These are phyloP conservation scores for Mimosa pudica DNA, from an alignment of 306 rosid genomes.

Conservation along the genomic window DNA sequence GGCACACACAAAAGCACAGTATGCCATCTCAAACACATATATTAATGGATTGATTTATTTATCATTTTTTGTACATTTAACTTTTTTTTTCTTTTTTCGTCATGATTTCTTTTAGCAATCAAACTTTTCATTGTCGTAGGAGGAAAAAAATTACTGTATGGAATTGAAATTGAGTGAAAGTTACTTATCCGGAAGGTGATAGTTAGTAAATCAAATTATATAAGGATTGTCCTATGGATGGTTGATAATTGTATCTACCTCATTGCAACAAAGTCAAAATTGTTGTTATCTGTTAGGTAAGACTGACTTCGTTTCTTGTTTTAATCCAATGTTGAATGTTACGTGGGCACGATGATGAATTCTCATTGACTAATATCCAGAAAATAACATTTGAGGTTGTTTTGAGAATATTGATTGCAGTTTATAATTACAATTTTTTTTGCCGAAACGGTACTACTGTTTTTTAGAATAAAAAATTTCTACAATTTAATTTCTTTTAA, in stretches of 20 bases:
- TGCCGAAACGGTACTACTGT: too few relatives aligned
- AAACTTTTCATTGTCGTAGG: too few relatives aligned
- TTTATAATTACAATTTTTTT: not conserved
- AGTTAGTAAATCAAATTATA: constrained; percentile 23
- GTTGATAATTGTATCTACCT: constrained; percentile 5
- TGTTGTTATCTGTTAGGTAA: constrained; percentile 48
- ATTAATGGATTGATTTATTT: too few relatives aligned
- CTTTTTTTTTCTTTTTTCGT: too few relatives aligned
- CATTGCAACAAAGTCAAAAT: constrained; percentile 37
- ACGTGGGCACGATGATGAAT: not conserved
- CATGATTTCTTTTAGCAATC: too few relatives aligned
- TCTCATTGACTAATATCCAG: not conserved
- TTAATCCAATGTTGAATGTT: not conserved
- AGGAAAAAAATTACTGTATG: too few relatives aligned
- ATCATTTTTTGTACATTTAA: too few relatives aligned
- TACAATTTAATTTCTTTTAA: too few relatives aligned
- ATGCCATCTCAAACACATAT: not conserved
- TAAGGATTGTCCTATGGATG: constrained; percentile 2
- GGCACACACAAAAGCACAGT: too few relatives aligned
- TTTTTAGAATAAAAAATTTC: too few relatives aligned
- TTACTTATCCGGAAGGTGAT: constrained; percentile 18
- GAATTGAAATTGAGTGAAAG: not conserved
- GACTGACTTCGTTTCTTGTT: constrained; percentile 24
- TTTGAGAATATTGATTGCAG: not conserved
- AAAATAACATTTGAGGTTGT: not conserved